Evolutionary conservation across 192 early-diverging fungal species (phyloP).

Genomic region (Backusella circina): DNA sequence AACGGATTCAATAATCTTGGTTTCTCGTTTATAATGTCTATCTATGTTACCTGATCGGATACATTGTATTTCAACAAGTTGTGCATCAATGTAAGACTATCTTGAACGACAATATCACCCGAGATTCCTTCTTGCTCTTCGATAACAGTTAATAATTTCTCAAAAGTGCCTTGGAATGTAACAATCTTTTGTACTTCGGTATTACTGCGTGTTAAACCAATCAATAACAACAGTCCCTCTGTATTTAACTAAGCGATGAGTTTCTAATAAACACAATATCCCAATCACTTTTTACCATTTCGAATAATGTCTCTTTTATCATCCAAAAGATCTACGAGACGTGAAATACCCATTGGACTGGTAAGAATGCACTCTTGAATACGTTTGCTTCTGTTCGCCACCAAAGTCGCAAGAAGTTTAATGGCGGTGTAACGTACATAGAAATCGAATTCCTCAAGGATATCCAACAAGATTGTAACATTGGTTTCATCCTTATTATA

Average conservation of each 20-base stretch:
- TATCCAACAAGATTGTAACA: conserved; percentile 79
- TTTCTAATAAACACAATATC: neutral
- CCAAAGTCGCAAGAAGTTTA: conserved; percentile 78
- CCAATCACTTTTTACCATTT: conserved; percentile 58
- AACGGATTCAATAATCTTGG: neutral
- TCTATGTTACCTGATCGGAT: conserved; percentile 81
- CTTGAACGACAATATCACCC: conserved; percentile 95
- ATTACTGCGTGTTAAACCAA: conserved; percentile 86
- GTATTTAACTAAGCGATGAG: neutral
- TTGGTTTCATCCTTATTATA: conserved; percentile 58
- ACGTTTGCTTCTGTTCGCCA: conserved; percentile 51
- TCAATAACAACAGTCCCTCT: conserved; percentile 92
- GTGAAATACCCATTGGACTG: conserved; percentile 76
- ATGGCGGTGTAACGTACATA: conserved; percentile 92
- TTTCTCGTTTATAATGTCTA: neutral
- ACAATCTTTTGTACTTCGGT: conserved; percentile 99
- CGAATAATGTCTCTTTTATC: conserved; percentile 93
- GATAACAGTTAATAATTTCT: conserved; percentile 84
- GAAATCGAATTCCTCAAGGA: conserved; percentile 90
- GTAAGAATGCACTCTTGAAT: conserved; percentile 87
- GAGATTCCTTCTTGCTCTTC: conserved; percentile 87
- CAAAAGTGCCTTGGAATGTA: conserved; percentile 98
- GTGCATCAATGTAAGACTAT: conserved; percentile 89
- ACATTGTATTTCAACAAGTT: conserved; percentile 95
- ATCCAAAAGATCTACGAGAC: conserved; percentile 92